A percentile compares a stretch with the other conserved stretches of the same genome.
phyloP scores from a whole-genome alignment of 768 basidiomycete species.

The Omphalotus guepiniiformis region DNA sequence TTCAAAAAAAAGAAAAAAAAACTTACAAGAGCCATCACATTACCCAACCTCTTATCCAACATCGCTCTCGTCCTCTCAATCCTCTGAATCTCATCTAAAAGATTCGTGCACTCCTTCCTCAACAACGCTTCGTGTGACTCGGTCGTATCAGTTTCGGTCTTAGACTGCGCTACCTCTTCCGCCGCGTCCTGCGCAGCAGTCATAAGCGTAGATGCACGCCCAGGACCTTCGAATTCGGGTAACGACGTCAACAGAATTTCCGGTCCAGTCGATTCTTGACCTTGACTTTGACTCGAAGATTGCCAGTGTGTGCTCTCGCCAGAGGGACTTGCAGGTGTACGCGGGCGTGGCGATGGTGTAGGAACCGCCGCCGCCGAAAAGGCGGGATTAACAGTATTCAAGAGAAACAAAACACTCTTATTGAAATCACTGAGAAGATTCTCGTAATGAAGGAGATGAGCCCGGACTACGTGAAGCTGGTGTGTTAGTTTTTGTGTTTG shows the following conservation, averaged over 20 bases:
- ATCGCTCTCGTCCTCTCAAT: constrained; percentile 36
- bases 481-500: constrained; percentile 40
- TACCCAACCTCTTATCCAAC: constrained; percentile 43
- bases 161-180: not conserved
- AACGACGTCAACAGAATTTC: not conserved
- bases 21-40: constrained; percentile 46
- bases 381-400: constrained; percentile 44
- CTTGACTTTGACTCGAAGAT: not conserved
- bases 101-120: constrained; percentile 40
- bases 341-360: not conserved
- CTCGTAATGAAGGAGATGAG: constrained; percentile 53
- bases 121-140: constrained; percentile 21
- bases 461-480: constrained; percentile 52
- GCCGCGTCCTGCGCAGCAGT: not conserved
- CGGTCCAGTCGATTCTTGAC: not conserved
- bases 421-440: constrained; percentile 50
- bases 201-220: not conserved
- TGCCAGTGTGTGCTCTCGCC: not conserved
- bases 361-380: constrained; percentile 18
- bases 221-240: not conserved
- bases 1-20: not conserved
- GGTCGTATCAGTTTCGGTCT: not conserved
- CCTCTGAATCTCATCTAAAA: constrained; percentile 47
- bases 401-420: constrained; percentile 47
- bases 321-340: not conserved